phyloP scores from a whole-genome alignment of 352 stramenopile genomes.

The Phytophthora sansomeana region DNA sequence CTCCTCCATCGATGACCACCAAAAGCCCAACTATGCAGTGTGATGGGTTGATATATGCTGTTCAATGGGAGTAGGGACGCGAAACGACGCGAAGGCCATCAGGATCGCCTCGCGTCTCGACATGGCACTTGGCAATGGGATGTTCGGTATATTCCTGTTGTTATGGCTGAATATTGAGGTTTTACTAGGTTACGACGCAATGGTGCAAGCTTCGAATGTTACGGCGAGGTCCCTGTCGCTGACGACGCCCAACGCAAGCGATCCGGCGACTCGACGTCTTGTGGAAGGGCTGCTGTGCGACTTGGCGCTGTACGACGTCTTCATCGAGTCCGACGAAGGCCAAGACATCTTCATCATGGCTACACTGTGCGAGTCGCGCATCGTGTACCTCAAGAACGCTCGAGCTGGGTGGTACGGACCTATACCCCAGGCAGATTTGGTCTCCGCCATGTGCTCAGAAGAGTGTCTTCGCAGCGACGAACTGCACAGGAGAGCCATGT shows the following conservation, averaged over 20 bases:
- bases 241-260: conserved; percentile 10
- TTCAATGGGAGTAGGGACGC: background rate
- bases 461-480: conserved; percentile 85
- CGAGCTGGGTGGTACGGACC: conserved; percentile 68
- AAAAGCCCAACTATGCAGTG: conserved; percentile 14
- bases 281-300: conserved; percentile 54
- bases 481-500: conserved; percentile 83
- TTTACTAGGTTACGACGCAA: background rate
- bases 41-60: conserved; percentile 5
- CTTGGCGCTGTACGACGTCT: conserved; percentile 57
- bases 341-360: conserved; percentile 78
- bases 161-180: conserved; percentile 4
- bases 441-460: conserved; percentile 84
- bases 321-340: conserved; percentile 63
- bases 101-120: background rate
- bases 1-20: conserved; percentile 59
- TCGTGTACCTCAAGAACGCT: conserved; percentile 70
- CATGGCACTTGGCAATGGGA: conserved; percentile 1
- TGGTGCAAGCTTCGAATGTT: conserved; percentile 17
- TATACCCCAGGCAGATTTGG: conserved; percentile 73
- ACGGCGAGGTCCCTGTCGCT: conserved; percentile 9
- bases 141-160: background rate
- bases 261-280: conserved; percentile 30
- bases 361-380: conserved; percentile 78
- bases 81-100: conserved; percentile 32